phyloP scores from a whole-genome alignment of 2,329 filamentous ascomycete genomes.

The Epichloe gansuensis region DNA sequence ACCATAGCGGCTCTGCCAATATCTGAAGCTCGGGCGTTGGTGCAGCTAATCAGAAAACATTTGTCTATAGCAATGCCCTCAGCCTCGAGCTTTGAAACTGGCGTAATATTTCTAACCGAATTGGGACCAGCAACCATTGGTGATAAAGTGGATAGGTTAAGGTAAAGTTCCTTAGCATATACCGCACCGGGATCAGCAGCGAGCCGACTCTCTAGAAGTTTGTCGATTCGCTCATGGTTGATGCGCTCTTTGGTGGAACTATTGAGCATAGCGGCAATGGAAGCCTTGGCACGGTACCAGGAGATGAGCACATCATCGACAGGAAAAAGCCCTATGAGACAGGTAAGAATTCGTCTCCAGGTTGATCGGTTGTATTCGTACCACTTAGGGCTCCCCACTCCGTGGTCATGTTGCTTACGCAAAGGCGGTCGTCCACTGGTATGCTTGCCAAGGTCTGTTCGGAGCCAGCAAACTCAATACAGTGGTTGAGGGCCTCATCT shows the following conservation, averaged over 20 bases:
- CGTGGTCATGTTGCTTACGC: constrained; percentile 58
- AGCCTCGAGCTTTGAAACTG: constrained; percentile 57
- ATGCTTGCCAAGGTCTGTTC: constrained; percentile 64
- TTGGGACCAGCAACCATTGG: constrained; percentile 83
- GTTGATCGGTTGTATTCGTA: too few relatives aligned
- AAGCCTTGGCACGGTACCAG: constrained; percentile 71
- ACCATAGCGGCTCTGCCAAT: constrained; percentile 40
- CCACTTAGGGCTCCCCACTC: constrained; percentile 58
- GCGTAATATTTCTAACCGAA: constrained; percentile 76
- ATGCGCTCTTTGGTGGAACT: constrained; percentile 43
- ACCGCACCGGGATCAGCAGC: constrained; percentile 61
- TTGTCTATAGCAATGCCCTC: constrained; percentile 69
- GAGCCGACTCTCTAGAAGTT: constrained; percentile 54
- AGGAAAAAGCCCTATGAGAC: constrained; percentile 42
- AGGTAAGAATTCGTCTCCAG: background rate
- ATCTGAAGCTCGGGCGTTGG: constrained; percentile 72
- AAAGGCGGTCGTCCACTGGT: constrained; percentile 60
- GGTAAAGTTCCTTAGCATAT: constrained; percentile 73
- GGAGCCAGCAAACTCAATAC: constrained; percentile 74
- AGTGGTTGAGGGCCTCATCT: constrained; percentile 85
- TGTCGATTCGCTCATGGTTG: constrained; percentile 59
- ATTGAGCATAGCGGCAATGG: constrained; percentile 47
- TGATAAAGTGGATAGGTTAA: constrained; percentile 71
- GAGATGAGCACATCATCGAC: constrained; percentile 58
- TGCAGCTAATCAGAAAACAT: constrained; percentile 82